These are phyloP conservation scores for Paramecium sexaurelia DNA, from an alignment of 73 alveolate genomes.

Conservation along the genomic window DNA sequence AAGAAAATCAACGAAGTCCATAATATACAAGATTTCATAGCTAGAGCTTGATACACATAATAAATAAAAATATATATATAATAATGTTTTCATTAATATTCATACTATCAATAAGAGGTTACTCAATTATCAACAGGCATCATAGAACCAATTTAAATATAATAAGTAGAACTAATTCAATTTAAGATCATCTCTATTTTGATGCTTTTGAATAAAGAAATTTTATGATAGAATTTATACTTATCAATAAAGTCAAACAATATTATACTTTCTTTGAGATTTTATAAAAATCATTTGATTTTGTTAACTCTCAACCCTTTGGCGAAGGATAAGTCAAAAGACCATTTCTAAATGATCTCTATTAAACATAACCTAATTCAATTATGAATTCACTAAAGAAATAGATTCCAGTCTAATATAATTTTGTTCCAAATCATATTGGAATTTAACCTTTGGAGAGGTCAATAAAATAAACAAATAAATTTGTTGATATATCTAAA, in stretches of 20 bases:
- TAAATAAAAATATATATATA: neutral
- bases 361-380: slow-evolving; percentile 2
- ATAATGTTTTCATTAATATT: slow-evolving; percentile 72
- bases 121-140: slow-evolving; percentile 73
- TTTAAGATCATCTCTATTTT: slow-evolving; percentile 61
- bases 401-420: neutral
- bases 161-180: too few species aligned
- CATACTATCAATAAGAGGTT: slow-evolving; percentile 77
- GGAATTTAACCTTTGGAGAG: slow-evolving; percentile 20
- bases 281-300: slow-evolving; percentile 70
- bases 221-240: slow-evolving; percentile 62
- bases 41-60: slow-evolving; percentile 9
- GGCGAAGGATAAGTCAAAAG: slow-evolving; percentile 68
- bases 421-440: slow-evolving; percentile 35
- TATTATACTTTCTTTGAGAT: slow-evolving; percentile 51
- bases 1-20: slow-evolving; percentile 32
- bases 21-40: neutral
- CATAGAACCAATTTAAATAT: slow-evolving; percentile 72
- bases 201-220: slow-evolving; percentile 71
- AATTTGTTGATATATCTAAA: slow-evolving; percentile 97
- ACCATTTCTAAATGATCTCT: slow-evolving; percentile 65
- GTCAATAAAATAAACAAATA: slow-evolving; percentile 85
- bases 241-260: slow-evolving; percentile 68
- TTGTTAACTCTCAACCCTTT: slow-evolving; percentile 62
- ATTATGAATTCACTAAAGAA: slow-evolving; percentile 5